These are phyloP conservation scores for Brassica juncea DNA, from an alignment of 345 rosid species.

Conservation along the genomic window DNA sequence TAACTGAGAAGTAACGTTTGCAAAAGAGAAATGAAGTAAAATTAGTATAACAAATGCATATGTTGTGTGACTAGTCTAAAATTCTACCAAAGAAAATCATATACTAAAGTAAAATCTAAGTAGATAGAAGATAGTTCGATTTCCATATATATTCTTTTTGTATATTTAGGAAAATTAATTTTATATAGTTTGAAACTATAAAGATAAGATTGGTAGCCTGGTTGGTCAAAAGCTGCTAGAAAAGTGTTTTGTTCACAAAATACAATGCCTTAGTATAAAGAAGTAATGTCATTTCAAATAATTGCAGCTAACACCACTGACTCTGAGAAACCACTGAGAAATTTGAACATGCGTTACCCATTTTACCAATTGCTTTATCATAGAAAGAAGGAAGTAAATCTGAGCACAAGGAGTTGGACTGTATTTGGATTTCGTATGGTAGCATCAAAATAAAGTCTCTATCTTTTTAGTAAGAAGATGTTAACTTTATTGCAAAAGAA, in stretches of 20 bases:
- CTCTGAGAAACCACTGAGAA: conserved; percentile 24
- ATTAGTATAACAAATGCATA: conserved; percentile 3
- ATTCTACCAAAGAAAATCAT: neutral
- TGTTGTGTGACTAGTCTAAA: neutral
- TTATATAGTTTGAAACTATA: conserved; percentile 31
- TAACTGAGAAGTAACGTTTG: conserved; percentile 4
- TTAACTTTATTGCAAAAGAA: neutral
- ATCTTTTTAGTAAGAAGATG: conserved; percentile 5
- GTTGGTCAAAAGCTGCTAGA: conserved; percentile 42
- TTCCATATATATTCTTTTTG: neutral
- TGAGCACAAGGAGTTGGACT: neutral
- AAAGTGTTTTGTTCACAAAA: conserved; percentile 34
- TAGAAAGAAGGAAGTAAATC: neutral
- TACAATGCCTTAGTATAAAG: conserved; percentile 37
- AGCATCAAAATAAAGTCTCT: neutral
- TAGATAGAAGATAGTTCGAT: neutral
- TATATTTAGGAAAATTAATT: conserved; percentile 4
- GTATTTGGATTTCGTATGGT: neutral
- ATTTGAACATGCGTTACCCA: neutral
- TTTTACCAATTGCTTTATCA: neutral
- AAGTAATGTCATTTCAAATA: conserved; percentile 44
- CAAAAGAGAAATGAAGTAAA: neutral
- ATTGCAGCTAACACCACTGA: conserved; percentile 40
- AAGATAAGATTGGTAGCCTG: conserved; percentile 26
- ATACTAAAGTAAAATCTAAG: neutral